Percentiles rank a stretch among this genome's conserved stretches.
phyloP scores from a whole-genome alignment of 2,329 filamentous ascomycete species.

The Verticillium nubilum region DNA sequence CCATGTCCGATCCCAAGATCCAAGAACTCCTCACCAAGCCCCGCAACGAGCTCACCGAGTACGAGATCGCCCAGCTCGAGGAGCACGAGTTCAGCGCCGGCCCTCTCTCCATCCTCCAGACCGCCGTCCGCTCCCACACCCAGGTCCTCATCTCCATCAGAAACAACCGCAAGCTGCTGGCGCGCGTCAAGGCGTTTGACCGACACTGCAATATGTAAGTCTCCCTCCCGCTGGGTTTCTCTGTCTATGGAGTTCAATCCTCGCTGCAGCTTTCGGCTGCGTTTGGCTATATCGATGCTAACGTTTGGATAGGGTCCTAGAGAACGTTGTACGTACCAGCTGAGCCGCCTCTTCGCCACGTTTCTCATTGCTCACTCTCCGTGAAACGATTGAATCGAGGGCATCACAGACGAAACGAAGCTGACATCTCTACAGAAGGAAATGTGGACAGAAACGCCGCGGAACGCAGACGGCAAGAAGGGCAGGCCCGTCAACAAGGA shows the following conservation, averaged over 20 bases:
- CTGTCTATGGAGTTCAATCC: no score
- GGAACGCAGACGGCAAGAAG: slow-evolving; percentile 78
- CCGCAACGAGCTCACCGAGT: slow-evolving; percentile 87
- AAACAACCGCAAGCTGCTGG: slow-evolving; percentile 96
- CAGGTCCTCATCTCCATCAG: slow-evolving; percentile 97
- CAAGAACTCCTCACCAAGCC: slow-evolving; percentile 85
- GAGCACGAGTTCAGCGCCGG: slow-evolving; percentile 51
- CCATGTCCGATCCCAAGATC: slow-evolving; percentile 1
- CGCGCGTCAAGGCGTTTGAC: slow-evolving; percentile 97
- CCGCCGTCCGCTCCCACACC: slow-evolving; percentile 87
- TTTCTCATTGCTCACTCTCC: no score
- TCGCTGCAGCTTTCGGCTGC: slow-evolving; percentile 35
- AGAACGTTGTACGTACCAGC: slow-evolving; percentile 19
- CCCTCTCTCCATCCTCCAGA: slow-evolving; percentile 85
- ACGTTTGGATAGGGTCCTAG: slow-evolving; percentile 16
- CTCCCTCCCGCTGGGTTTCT: no score
- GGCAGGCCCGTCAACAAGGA: slow-evolving; percentile 94
- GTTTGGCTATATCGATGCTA: background rate
- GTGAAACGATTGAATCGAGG: background rate
- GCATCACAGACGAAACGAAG: background rate
- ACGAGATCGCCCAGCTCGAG: slow-evolving; percentile 72
- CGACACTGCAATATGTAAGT: slow-evolving; percentile 99
- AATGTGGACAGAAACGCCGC: slow-evolving; percentile 97
- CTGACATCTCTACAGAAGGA: slow-evolving; percentile 53
- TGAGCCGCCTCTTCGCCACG: no score